phyloP scores from a whole-genome alignment of 345 rosid genomes.

The Excoecaria cochinchinensis region DNA sequence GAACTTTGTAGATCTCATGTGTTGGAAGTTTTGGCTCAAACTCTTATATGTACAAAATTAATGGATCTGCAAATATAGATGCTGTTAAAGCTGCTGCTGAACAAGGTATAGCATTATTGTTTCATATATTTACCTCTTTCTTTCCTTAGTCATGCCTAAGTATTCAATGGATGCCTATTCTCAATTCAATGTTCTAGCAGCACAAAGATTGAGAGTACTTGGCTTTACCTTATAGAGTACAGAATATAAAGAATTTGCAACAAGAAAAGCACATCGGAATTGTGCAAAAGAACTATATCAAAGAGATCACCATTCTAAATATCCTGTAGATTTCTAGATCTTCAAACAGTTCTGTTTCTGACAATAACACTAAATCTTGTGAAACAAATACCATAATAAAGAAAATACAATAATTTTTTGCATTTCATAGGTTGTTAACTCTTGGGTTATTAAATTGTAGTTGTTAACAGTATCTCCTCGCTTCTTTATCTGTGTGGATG shows the following conservation, averaged over 20 bases:
- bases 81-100: constrained; percentile 56
- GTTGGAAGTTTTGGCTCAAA: constrained; percentile 66
- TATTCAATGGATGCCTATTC: neutral
- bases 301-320: no score
- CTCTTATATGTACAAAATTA: constrained; percentile 49
- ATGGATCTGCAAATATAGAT: constrained; percentile 61
- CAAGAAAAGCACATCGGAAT: neutral
- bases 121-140: neutral
- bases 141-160: neutral
- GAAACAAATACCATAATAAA: no score
- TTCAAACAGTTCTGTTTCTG: no score
- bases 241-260: neutral
- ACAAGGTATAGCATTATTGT: constrained; percentile 34
- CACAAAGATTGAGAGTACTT: neutral
- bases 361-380: no score
- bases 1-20: constrained; percentile 45
- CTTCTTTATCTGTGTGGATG: neutral
- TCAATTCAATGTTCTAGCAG: neutral
- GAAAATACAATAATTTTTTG: no score
- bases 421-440: no score
- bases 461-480: neutral
- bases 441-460: no score
- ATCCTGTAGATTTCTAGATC: no score
- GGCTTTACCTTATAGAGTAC: neutral
- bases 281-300: neutral